Conservation (phyloP, 139 green algal species). For the Pedinophyceae sp. region DNA sequence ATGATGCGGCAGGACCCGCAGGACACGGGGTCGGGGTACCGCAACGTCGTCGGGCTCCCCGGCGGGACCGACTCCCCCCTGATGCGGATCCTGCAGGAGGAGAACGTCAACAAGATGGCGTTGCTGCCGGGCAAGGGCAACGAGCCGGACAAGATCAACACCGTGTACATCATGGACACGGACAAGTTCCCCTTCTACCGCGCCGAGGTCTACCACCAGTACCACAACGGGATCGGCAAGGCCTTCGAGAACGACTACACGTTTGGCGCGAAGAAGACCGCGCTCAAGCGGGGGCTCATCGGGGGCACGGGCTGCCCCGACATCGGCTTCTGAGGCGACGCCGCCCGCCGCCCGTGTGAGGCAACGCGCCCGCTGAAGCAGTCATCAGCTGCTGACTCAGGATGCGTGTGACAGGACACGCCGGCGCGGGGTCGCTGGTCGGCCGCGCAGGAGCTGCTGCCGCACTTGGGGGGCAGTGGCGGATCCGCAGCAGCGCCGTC, state of each 20-base stretch:
- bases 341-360: too few species aligned
- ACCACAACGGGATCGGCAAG: constrained; percentile 57
- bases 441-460: too few species aligned
- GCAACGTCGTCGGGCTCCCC: constrained; percentile 71
- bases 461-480: too few species aligned
- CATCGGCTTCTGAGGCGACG: too few species aligned
- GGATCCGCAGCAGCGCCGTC: too few species aligned
- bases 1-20: constrained; percentile 52
- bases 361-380: too few species aligned
- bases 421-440: too few species aligned
- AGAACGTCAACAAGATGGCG: constrained; percentile 62
- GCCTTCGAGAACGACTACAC: constrained; percentile 7
- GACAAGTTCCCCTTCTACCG: constrained; percentile 49
- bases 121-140: constrained; percentile 42
- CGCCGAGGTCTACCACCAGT: constrained; percentile 80
- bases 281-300: too few species aligned
- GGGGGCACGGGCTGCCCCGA: too few species aligned
- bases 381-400: too few species aligned
- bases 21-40: constrained; percentile 40
- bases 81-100: constrained; percentile 32
- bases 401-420: too few species aligned
- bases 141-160: constrained; percentile 8
- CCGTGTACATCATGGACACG: constrained; percentile 52
- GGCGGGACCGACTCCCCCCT: constrained; percentile 43
- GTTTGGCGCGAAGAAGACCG: neutral